Evolutionary conservation across 2,329 filamentous ascomycete genomes (phyloP), one percentile per base, ranked within the genome.

Genomic region (Purpureocillium lavendulum): DNA sequence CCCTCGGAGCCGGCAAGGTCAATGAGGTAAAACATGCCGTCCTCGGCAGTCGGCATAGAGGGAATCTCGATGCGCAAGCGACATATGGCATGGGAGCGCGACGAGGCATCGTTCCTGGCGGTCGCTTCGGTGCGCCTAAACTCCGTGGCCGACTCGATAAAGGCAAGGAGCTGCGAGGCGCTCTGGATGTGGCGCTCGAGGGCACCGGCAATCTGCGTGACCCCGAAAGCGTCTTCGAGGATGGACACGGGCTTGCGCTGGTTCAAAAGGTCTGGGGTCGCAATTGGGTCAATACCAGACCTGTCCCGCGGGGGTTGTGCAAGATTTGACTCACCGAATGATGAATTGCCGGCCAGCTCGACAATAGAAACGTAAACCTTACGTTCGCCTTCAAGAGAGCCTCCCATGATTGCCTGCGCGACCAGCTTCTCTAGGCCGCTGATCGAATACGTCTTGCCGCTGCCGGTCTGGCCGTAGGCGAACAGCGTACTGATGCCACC

Each of bases 1-100:
- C 58, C 60, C 44, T 75, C 71, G 7, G 67, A 71, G 1, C 69
- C 69, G 0, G 69, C 68, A 1, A 72, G 58, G 43, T 70, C 69
- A 36, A 73, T 50, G 2, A 72, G 58, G 46, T 67, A 71, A 4
- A 73, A 47, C 0, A 66, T 45, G 2, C 69, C 69, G 18, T 69
- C 65, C 13, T 61, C 55, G 3, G 51, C 50, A 2, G 46, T 43
- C 1, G 48, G 46, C 0, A 52, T 33, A 1, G 46, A 35, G 1
- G 52, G 50, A 30, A 65, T 58, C 41, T 58, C 51, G 41, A 70
- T 60, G 6, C 67, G 57, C 13, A 72, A 61, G 21, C 69, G 69
- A 41, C 66, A 71, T 29, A 73, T 62, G 17, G 60, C 62, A 43
- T 72, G 69, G 2, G 69, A 69, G 26, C 69, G 65, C 3, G 68